A percentile compares a stretch with the other conserved stretches of the same genome.
phyloP scores from a whole-genome alignment of 352 stramenopile genomes.

The Thalassiosira exigua region DNA sequence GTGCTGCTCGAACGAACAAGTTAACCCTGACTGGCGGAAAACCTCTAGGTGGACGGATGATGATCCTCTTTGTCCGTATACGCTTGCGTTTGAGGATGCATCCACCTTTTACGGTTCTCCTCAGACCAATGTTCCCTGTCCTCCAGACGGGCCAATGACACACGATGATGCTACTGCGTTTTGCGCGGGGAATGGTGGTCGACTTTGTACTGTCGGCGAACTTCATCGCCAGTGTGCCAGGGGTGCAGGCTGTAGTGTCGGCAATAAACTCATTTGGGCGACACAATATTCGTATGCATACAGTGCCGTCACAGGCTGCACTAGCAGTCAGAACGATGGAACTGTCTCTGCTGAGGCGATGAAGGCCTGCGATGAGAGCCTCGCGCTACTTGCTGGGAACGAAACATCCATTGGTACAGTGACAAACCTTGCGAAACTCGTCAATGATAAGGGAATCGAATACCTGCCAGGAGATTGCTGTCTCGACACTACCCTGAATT shows the following conservation, averaged over 20 bases:
- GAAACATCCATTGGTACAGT: not conserved
- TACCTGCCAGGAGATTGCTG: conserved; percentile 16
- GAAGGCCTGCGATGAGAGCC: not conserved
- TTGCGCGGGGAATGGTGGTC: not conserved
- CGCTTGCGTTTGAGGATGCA: too few relatives aligned
- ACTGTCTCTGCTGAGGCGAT: not conserved
- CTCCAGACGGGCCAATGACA: conserved; percentile 6
- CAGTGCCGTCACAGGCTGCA: conserved; percentile 2
- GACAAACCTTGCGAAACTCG: not conserved
- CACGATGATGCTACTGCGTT: not conserved
- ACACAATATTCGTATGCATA: not conserved
- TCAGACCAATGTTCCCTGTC: too few relatives aligned
- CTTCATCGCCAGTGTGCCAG: not conserved
- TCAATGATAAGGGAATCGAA: not conserved
- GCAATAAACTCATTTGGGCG: not conserved
- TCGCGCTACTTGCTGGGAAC: not conserved
- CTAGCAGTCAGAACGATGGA: not conserved
- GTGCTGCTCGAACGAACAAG: conserved; percentile 5
- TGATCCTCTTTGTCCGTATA: too few relatives aligned
- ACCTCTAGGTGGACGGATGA: too few relatives aligned
- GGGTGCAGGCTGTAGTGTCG: not conserved
- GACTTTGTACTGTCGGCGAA: conserved; percentile 1
- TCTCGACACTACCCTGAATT: conserved; percentile 13
- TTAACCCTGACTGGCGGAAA: too few relatives aligned
- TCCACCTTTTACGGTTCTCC: too few relatives aligned